Conservation (phyloP, 2,329 filamentous ascomycete species). For the Microascus cirrosus region DNA sequence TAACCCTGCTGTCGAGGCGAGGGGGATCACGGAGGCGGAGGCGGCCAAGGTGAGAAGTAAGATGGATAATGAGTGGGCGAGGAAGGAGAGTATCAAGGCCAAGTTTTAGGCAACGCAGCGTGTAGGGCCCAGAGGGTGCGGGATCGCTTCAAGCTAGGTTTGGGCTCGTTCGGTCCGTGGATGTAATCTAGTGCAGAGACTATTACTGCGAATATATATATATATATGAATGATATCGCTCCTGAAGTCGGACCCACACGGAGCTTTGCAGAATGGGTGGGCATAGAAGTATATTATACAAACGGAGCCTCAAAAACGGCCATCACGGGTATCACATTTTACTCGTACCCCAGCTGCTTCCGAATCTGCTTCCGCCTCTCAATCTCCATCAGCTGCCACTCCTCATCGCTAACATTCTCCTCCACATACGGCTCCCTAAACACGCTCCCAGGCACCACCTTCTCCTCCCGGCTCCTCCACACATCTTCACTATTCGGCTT, state of each 20-base stretch:
- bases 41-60: slow-evolving; percentile 61
- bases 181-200: not conserved
- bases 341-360: slow-evolving; percentile 16
- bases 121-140: not conserved
- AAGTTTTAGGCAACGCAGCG: not conserved
- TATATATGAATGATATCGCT: not conserved
- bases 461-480: slow-evolving; percentile 64
- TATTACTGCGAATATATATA: not conserved
- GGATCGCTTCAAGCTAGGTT: not conserved
- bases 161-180: not conserved
- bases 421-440: slow-evolving; percentile 30
- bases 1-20: slow-evolving; percentile 83
- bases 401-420: slow-evolving; percentile 27
- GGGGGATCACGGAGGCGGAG: slow-evolving; percentile 75
- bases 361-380: slow-evolving; percentile 22
- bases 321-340: not conserved
- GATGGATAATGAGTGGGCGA: slow-evolving; percentile 58
- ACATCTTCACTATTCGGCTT: slow-evolving; percentile 75
- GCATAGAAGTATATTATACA: not conserved
- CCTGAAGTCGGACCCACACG: not conserved
- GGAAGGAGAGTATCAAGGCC: slow-evolving; percentile 43
- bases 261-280: not conserved
- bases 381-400: slow-evolving; percentile 25
- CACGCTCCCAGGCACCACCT: slow-evolving; percentile 35
- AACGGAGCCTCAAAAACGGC: not conserved